Percentiles rank a stretch among this genome's conserved stretches.
phyloP scores from a whole-genome alignment of 2,329 filamentous ascomycete species.

The Raffaelea arxii region DNA sequence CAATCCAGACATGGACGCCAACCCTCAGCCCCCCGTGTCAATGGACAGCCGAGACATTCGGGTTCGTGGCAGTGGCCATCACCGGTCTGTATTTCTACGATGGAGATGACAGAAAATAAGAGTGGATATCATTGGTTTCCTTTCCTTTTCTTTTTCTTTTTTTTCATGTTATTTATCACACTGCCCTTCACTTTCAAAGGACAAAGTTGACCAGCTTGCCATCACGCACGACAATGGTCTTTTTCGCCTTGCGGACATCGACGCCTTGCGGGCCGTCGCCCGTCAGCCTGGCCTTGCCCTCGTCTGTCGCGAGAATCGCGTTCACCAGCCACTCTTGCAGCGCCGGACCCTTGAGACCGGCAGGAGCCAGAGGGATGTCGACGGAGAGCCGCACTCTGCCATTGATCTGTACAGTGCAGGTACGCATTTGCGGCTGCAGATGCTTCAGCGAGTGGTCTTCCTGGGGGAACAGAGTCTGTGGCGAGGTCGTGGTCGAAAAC shows the following conservation, averaged over 20 bases:
- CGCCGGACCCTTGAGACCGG: slow-evolving; percentile 30
- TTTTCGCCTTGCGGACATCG: slow-evolving; percentile 44
- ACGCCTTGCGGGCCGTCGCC: slow-evolving; percentile 31
- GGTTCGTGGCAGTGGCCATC: slow-evolving; percentile 36
- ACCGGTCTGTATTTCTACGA: slow-evolving; percentile 32
- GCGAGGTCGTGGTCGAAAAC: background rate
- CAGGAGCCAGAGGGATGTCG: slow-evolving; percentile 46
- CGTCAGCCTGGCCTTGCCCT: slow-evolving; percentile 47
- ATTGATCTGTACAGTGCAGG: slow-evolving; percentile 66
- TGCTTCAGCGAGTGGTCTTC: slow-evolving; percentile 35
- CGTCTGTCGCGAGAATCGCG: slow-evolving; percentile 49
- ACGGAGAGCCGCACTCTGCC: slow-evolving; percentile 64
- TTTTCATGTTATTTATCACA: slow-evolving; percentile 5
- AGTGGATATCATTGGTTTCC: too few species aligned
- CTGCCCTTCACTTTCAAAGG: slow-evolving; percentile 19
- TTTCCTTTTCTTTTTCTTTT: too few species aligned
- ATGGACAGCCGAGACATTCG: slow-evolving; percentile 21
- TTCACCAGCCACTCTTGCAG: slow-evolving; percentile 52
- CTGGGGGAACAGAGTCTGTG: slow-evolving; percentile 41
- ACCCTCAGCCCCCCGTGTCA: slow-evolving; percentile 15
- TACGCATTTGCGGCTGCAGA: slow-evolving; percentile 38
- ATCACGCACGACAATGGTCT: slow-evolving; percentile 55
- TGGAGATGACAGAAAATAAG: background rate
- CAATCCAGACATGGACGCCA: slow-evolving; percentile 37
- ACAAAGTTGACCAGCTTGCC: slow-evolving; percentile 72